phyloP scores from a whole-genome alignment of 495 filamentous ascomycete species.

The Ascodesmis nigricans region DNA sequence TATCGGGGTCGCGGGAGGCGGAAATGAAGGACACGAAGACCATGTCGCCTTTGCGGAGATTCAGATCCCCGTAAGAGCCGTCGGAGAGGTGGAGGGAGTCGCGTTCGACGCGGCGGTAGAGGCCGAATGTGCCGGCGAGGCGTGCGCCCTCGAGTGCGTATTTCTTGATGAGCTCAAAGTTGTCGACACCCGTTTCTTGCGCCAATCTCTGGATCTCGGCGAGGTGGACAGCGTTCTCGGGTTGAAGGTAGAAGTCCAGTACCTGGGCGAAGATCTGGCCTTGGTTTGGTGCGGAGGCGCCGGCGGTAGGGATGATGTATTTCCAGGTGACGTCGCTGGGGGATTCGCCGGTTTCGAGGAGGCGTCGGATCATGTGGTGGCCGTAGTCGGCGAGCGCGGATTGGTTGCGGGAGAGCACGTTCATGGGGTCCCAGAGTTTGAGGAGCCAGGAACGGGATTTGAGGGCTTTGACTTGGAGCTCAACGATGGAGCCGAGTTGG shows the following conservation, averaged over 20 bases:
- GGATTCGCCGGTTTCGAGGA: constrained; percentile 42
- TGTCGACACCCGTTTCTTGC: constrained; percentile 9
- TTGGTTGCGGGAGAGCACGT: constrained; percentile 25
- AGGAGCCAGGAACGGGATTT: constrained; percentile 30
- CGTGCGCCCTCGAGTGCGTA: constrained; percentile 34
- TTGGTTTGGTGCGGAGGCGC: constrained; percentile 45
- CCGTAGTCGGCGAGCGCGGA: constrained; percentile 44
- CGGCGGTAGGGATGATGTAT: constrained; percentile 42
- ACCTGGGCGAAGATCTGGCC: constrained; percentile 53
- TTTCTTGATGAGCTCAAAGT: constrained; percentile 18
- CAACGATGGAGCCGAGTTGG: constrained; percentile 39
- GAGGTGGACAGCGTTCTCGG: constrained; percentile 28
- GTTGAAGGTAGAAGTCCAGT: constrained; percentile 48
- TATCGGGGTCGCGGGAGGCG: constrained; percentile 35
- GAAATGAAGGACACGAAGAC: constrained; percentile 34
- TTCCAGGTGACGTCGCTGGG: constrained; percentile 50
- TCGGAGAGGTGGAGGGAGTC: constrained; percentile 11
- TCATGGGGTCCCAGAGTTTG: constrained; percentile 18
- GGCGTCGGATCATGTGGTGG: constrained; percentile 40
- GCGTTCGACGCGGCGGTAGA: constrained; percentile 16
- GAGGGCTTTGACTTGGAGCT: constrained; percentile 43
- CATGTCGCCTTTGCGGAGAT: constrained; percentile 22
- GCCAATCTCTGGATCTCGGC: constrained; percentile 29
- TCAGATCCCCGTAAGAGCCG: constrained; percentile 1
- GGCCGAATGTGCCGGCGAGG: constrained; percentile 25